Evolutionary conservation across 2,329 filamentous ascomycete genomes (phyloP), one percentile per base, ranked within the genome.

Genomic region (Ascochyta lentis): DNA sequence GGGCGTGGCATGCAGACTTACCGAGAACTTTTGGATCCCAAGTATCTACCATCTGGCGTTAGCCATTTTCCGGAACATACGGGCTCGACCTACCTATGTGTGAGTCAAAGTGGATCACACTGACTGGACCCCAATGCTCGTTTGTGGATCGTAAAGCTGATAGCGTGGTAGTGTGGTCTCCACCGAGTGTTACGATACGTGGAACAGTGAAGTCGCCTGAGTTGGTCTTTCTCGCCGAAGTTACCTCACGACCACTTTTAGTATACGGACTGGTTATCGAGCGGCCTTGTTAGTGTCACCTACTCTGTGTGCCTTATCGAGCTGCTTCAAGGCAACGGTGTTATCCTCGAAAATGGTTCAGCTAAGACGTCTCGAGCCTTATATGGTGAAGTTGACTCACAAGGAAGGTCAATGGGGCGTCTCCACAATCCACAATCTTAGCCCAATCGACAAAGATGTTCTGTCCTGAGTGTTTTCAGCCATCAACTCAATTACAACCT

Each of bases 91-190:
- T 63, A 74, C 74, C 80, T 55, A 83, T 69, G 63, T 83, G 82
- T 40, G 78, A 81, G 63, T 85, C 83, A 60, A 85, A 85, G 67
- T 84, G 82, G n/a, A 85, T 83, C 6, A 85, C 82, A 58, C 81
- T 83, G 2, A 84, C 80, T 13, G 77, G 68, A 0, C 82, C 84
- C 81, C 82, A 87, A 47, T 78, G 76, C 3, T 77, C 57, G 60
- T 78, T 69, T 0, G 80, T 79, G 3, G 81, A 83, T 46, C 83
- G 69, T 60, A 85, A 64, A 0, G 82, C 82, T 2, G 81, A 79
- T 6, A 84, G 70, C 0, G 83, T 84, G 0, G 82, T 85, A 0
- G 82, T 84, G 69, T 85, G 83, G 60, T 85, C 82, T 23, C 83
- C 83, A 10, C 83, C 82, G 0, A 85, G 67, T 1, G 80, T 81